Base-by-base conservation (phyloP, 805 yeast genomes). In the Starmerella ratchasimensis region DNA sequence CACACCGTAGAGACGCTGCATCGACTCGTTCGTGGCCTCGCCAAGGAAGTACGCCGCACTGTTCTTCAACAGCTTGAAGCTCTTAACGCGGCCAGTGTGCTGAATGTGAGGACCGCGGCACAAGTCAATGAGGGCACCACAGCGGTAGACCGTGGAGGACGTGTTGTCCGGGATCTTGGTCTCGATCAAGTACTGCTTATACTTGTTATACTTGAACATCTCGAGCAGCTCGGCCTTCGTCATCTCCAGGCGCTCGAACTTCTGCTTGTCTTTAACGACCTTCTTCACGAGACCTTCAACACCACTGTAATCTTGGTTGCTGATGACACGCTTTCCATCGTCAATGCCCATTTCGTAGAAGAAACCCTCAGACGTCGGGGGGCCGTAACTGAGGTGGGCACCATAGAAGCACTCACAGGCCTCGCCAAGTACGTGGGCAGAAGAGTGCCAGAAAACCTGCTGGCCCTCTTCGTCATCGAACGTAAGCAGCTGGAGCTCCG, bases 51-150 rank as follows among this genome's bases (percentile, higher is more conserved):
- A 90, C 38, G 95, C 84, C 2, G 96, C 78, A 14, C 97, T 88
- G 69, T 86, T 88, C 67, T 90, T 90, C 63, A 90, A 71, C 35
- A 90, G 74, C 64, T 88, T 88, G 67, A 86, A 74, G 38, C 94
- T 80, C 72, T 90, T 90, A 55, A 90, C 82, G 60, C 82, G 78
- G 48, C 97, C 97, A 31, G 98, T 86, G 65, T 88, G 93, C 45
- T 96, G 95, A 46, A 90, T 78, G 59, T 90, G 98, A 34, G 98
- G 98, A 53, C 98, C 98, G 44, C 81, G 71, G 72, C 98, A 90
- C 60, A 90, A 72, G 63, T 90, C 98, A 54, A 90, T 90, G 60
- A 90, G 72, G 26, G 94, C 82, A 54, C 98, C 98, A 67, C 97
- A 88, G 65, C 96, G 76, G 68, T 90, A 90, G 37, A 90, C 97